Conservation (phyloP, 208 protist species). For the Kentomonas sorsogonicus region DNA sequence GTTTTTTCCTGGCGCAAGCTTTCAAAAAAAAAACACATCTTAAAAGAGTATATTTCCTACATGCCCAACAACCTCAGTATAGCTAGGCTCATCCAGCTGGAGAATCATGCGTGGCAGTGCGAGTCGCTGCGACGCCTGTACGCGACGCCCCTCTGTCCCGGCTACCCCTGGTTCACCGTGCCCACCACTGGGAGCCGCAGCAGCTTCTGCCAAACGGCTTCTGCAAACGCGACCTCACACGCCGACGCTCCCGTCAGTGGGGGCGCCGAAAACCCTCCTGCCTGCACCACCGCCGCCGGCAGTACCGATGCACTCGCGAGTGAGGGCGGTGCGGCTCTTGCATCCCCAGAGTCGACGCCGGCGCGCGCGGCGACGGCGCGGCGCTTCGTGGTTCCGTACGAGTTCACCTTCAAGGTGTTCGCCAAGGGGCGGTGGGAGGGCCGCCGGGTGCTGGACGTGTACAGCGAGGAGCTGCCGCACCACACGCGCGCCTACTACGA, state of each 20-base stretch:
- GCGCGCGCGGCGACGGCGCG: no score
- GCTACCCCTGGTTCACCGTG: slow-evolving; percentile 81
- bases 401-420: slow-evolving; percentile 84
- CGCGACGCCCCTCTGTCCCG: slow-evolving; percentile 43
- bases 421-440: slow-evolving; percentile 93
- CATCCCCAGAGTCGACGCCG: no score
- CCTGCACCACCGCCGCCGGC: neutral
- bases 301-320: neutral
- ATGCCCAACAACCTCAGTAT: slow-evolving; percentile 15
- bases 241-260: slow-evolving; percentile 4
- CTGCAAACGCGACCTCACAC: neutral
- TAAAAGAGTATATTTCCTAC: no score
- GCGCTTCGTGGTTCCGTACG: slow-evolving; percentile 86
- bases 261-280: neutral
- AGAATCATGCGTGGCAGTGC: slow-evolving; percentile 51
- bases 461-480: slow-evolving; percentile 81
- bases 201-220: neutral
- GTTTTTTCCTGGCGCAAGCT: no score
- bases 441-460: slow-evolving; percentile 75
- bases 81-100: no score
- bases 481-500: slow-evolving; percentile 82
- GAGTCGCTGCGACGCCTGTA: slow-evolving; percentile 35
- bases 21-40: neutral
- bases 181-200: neutral
- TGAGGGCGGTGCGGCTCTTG: no score